Base-by-base conservation (phyloP, 345 rosid genomes). In the Zanthoxylum bungeanum region DNA sequence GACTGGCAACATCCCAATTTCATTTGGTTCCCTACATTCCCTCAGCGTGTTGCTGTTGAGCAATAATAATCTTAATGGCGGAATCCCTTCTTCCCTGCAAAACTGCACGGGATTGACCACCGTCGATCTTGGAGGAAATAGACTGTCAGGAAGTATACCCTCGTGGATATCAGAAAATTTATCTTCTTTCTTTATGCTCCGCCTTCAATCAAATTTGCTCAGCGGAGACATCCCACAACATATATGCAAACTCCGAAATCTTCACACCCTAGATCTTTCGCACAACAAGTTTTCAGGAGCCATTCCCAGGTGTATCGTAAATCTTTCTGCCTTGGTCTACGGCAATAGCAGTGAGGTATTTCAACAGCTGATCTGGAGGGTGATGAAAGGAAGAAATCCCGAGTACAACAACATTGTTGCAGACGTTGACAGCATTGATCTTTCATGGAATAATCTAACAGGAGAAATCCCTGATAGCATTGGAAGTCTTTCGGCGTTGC, bases 51-150 rank as follows among this genome's bases (percentile, higher is more conserved):
- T 88, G 79, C 65, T 77, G 65, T 70, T 88, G 52, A 80, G 81
- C 79, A 69, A 81, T 61, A 88, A 86, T 40, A 74, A 79, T 24
- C 77, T 85, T 25, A 55, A 39, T 44, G 89, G 91, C 47, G 70
- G 72, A 64, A 76, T 88, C 72, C 83, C 93, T n/a, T 73, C 79
- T 39, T 73, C 79, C 7, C 82, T 83, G 64, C 82, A 77, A 56
- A 86, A 88, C 6, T 80, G 89, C 78, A 64, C 85, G 0, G 80
- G 79, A 7, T 69, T 88, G 52, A 77, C 80, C 2, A 81, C 76
- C 72, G 69, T 85, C 19, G 89, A 86, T 76, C 87, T 86, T 17
- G 85, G 87, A 68, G 81, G 78, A 53, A 86, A 88, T 68, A 78
- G 66, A 70, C 64, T 88, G 8, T 77, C 70, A 0, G 89, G 89